These are phyloP conservation scores for Paramarasmius palmivorus DNA, from an alignment of 1,284 basidiomycete genomes.

Conservation along the genomic window DNA sequence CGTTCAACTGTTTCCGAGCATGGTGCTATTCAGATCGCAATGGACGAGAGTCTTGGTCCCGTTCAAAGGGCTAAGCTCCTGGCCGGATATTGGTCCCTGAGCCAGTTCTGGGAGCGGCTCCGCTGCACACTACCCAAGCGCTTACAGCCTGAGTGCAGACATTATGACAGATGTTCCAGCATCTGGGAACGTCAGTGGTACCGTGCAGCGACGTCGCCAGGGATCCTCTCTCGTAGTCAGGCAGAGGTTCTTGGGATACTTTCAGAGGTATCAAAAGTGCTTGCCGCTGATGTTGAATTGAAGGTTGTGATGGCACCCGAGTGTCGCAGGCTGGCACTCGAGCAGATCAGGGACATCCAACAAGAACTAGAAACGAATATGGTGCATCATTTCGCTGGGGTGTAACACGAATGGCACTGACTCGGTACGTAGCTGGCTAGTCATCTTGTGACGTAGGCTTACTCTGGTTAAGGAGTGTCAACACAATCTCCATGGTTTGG, in stretches of 20 bases:
- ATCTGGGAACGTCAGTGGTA: slow-evolving; percentile 33
- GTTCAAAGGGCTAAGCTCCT: slow-evolving; percentile 34
- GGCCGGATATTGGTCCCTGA: slow-evolving; percentile 34
- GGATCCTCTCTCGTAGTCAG: slow-evolving; percentile 26
- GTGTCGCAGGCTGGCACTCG: too few relatives aligned
- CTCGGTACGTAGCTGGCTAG: too few relatives aligned
- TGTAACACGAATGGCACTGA: too few relatives aligned
- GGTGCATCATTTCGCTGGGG: too few relatives aligned
- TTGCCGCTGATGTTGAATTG: slow-evolving; percentile 31
- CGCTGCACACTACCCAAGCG: slow-evolving; percentile 26
- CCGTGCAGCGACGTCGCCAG: slow-evolving; percentile 27
- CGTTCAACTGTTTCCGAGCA: slow-evolving; percentile 19
- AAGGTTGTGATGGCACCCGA: background rate
- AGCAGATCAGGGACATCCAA: too few relatives aligned
- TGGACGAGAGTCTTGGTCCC: slow-evolving; percentile 33
- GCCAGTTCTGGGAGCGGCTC: slow-evolving; percentile 32
- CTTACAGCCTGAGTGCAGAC: slow-evolving; percentile 21
- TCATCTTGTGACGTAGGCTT: too few relatives aligned
- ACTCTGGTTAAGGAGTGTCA: too few relatives aligned
- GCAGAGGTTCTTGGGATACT: slow-evolving; percentile 32
- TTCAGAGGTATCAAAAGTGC: slow-evolving; percentile 27
- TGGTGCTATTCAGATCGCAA: slow-evolving; percentile 30
- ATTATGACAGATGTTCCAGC: slow-evolving; percentile 23
- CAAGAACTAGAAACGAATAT: too few relatives aligned
- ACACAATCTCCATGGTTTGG: too few relatives aligned